phyloP scores from a whole-genome alignment of 2,329 filamentous ascomycete species.

The Pseudogymnoascus sp. region DNA sequence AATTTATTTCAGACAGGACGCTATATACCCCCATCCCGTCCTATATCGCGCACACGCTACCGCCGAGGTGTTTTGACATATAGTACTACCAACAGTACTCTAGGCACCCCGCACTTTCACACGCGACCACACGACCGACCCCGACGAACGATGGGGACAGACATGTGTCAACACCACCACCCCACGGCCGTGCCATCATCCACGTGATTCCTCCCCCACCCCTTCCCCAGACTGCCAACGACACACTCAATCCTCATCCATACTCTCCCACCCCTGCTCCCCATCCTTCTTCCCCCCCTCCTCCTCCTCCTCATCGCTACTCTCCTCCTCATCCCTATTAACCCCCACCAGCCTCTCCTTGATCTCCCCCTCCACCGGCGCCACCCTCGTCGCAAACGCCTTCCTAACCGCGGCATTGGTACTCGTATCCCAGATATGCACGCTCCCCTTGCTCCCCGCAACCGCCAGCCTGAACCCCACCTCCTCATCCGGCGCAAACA shows the following conservation, averaged over 20 bases:
- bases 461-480: slow-evolving; percentile 89
- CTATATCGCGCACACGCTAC: background rate
- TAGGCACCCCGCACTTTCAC: background rate
- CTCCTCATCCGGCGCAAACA: slow-evolving; percentile 81
- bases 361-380: slow-evolving; percentile 50
- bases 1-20: background rate
- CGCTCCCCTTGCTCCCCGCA: slow-evolving; percentile 83
- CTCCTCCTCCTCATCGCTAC: slow-evolving; percentile 50
- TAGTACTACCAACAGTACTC: background rate
- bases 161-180: background rate
- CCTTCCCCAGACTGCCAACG: too few relatives aligned
- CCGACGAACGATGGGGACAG: background rate
- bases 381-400: slow-evolving; percentile 68
- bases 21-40: background rate
- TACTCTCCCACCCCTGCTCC: slow-evolving; percentile 38
- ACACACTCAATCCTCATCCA: slow-evolving; percentile 37
- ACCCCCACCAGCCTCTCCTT: slow-evolving; percentile 73
- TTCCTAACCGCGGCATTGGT: slow-evolving; percentile 82
- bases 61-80: background rate
- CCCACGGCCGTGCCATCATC: too few relatives aligned
- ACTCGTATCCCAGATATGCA: slow-evolving; percentile 90
- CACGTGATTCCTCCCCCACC: too few relatives aligned
- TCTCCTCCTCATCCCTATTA: slow-evolving; percentile 58
- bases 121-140: background rate
- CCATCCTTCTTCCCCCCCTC: slow-evolving; percentile 42